Conservation (phyloP, 2,329 filamentous ascomycete species). For the Purpureocillium takamizusanense region DNA sequence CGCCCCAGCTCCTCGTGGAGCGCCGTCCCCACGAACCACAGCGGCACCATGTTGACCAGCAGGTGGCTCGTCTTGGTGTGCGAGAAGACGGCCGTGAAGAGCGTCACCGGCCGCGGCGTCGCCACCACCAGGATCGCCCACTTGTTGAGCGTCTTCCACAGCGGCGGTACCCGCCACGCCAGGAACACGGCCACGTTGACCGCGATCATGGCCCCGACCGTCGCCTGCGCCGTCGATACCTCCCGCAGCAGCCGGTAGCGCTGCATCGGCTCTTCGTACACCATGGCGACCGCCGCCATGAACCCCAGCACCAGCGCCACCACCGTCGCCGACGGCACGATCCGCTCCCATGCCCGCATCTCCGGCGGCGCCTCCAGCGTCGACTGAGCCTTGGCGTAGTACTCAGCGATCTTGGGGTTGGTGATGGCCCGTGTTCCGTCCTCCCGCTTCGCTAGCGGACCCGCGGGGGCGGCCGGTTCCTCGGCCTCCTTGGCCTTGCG, state of each 20-base stretch:
- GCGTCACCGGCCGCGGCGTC: conserved; percentile 50
- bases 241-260: conserved; percentile 48
- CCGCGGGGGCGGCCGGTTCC: conserved; percentile 20
- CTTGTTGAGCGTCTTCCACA: conserved; percentile 59
- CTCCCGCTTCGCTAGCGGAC: conserved; percentile 31
- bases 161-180: conserved; percentile 53
- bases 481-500: conserved; percentile 31
- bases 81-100: conserved; percentile 59
- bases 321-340: conserved; percentile 44
- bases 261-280: conserved; percentile 45
- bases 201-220: conserved; percentile 52
- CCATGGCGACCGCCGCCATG: conserved; percentile 31
- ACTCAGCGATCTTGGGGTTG: conserved; percentile 27
- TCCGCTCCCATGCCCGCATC: conserved; percentile 39
- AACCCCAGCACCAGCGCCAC: conserved; percentile 34
- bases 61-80: conserved; percentile 57
- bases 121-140: conserved; percentile 59
- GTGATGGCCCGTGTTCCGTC: conserved; percentile 27
- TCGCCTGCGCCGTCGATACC: conserved; percentile 52
- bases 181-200: conserved; percentile 48
- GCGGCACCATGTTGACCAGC: conserved; percentile 51
- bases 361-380: conserved; percentile 42
- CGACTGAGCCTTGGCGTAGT: conserved; percentile 37
- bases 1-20: conserved; percentile 64
- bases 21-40: conserved; percentile 58